A percentile compares a stretch with the other conserved stretches of the same genome.
Conservation (phyloP, 192 early-diverging fungal genomes). For the Diversispora eburnea region DNA sequence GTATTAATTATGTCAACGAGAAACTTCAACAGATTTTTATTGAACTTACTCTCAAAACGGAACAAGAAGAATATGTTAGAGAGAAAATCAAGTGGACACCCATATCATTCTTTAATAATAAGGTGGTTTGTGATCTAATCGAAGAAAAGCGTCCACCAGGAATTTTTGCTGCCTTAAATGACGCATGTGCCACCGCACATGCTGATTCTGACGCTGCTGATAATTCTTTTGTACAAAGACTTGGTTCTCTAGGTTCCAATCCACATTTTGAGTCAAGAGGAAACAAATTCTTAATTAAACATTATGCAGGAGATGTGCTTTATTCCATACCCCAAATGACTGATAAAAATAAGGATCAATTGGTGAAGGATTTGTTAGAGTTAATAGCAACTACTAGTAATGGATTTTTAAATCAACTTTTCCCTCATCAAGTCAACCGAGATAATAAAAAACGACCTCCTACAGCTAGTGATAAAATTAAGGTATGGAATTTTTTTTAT, state of each 20-base stretch:
- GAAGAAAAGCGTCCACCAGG: constrained; percentile 96
- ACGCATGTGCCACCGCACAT: constrained; percentile 96
- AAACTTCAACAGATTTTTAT: constrained; percentile 99
- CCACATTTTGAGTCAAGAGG: constrained; percentile 72
- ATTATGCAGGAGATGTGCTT: constrained; percentile 96
- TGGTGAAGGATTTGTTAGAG: constrained; percentile 89
- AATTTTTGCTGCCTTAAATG: constrained; percentile 89
- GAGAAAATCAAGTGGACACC: constrained; percentile 98
- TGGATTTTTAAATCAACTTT: constrained; percentile 72
- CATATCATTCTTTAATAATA: constrained; percentile 99
- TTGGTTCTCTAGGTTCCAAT: constrained; percentile 63
- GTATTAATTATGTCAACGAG: constrained; percentile 99
- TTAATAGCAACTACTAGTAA: constrained; percentile 78
- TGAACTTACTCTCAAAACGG: constrained; percentile 94
- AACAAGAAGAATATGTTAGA: constrained; percentile 96
- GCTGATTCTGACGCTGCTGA: constrained; percentile 82
- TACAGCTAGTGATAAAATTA: constrained; percentile 96
- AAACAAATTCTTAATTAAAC: constrained; percentile 76
- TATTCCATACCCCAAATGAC: constrained; percentile 92
- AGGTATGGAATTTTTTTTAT: constrained; percentile 32
- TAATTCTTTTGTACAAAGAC: constrained; percentile 65
- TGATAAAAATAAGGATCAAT: constrained; percentile 96
- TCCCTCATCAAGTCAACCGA: constrained; percentile 88
- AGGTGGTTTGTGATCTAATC: constrained; percentile 97
- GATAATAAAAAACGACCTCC: constrained; percentile 95